phyloP scores from a whole-genome alignment of 306 rosid genomes.

The Geum urbanum region DNA sequence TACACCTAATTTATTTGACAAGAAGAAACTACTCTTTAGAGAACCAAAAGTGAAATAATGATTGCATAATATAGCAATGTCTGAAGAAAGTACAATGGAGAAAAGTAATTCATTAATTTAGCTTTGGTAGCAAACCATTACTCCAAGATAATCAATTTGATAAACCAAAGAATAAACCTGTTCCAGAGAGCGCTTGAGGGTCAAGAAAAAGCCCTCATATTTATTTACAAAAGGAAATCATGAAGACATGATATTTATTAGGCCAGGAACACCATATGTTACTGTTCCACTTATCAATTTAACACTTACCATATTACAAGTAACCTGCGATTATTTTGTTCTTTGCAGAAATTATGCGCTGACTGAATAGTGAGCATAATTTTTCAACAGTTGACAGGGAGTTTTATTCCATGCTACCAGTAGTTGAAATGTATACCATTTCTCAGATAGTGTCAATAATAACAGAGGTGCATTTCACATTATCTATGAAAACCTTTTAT shows the following conservation, averaged over 20 bases:
- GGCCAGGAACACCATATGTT: background rate
- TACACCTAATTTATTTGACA: constrained; percentile 63
- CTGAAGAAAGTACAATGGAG: background rate
- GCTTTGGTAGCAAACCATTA: background rate
- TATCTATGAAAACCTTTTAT: background rate
- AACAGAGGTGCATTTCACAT: background rate
- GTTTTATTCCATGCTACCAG: background rate
- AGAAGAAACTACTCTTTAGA: constrained; percentile 22
- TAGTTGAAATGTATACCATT: background rate
- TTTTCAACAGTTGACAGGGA: background rate
- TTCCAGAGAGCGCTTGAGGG: background rate
- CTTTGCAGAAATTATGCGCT: background rate
- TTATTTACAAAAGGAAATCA: background rate
- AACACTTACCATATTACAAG: too few species aligned
- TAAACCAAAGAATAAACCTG: background rate
- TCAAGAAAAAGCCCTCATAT: background rate
- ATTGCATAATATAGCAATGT: background rate
- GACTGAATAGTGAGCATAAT: background rate
- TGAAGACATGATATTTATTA: background rate
- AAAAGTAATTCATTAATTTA: background rate
- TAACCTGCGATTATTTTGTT: too few species aligned
- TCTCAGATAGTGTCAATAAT: background rate
- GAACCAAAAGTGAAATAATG: constrained; percentile 12
- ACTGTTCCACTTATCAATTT: background rate
- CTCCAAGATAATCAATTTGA: background rate